Conservation (phyloP, 2,329 filamentous ascomycete genomes). For the Trichoderma pleuroti region DNA sequence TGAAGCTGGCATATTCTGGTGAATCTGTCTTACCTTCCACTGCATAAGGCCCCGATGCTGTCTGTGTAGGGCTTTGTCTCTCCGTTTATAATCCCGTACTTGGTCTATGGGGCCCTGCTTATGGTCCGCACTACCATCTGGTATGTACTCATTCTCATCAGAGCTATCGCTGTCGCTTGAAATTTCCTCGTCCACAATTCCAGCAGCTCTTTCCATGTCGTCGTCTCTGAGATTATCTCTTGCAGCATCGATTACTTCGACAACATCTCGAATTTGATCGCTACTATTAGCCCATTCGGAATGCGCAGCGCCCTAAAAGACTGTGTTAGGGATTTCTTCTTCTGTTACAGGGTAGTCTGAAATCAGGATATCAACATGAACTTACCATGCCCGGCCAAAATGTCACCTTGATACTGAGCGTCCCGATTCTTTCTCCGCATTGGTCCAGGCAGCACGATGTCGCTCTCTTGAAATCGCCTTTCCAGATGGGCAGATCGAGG, state of each 20-base stretch:
- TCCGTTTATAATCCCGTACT: conserved; percentile 57
- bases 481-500: conserved; percentile 61
- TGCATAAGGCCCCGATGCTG: conserved; percentile 71
- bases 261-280: conserved; percentile 34
- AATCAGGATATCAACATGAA: conserved; percentile 7
- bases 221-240: conserved; percentile 34
- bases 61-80: conserved; percentile 58
- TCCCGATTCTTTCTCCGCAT: conserved; percentile 48
- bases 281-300: conserved; percentile 35
- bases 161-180: conserved; percentile 31
- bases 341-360: not conserved
- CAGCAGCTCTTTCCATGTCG: conserved; percentile 34
- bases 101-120: conserved; percentile 47
- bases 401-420: conserved; percentile 39
- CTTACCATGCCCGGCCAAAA: conserved; percentile 38
- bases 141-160: conserved; percentile 33
- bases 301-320: conserved; percentile 34
- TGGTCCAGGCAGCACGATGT: conserved; percentile 42
- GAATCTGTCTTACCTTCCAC: conserved; percentile 46
- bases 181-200: conserved; percentile 33
- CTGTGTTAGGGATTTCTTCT: not conserved
- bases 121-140: conserved; percentile 37
- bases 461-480: conserved; percentile 50
- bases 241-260: conserved; percentile 47
- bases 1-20: not conserved